These are phyloP conservation scores for Starmerella gropengiesseri DNA, from an alignment of 805 yeast genomes.

Conservation along the genomic window DNA sequence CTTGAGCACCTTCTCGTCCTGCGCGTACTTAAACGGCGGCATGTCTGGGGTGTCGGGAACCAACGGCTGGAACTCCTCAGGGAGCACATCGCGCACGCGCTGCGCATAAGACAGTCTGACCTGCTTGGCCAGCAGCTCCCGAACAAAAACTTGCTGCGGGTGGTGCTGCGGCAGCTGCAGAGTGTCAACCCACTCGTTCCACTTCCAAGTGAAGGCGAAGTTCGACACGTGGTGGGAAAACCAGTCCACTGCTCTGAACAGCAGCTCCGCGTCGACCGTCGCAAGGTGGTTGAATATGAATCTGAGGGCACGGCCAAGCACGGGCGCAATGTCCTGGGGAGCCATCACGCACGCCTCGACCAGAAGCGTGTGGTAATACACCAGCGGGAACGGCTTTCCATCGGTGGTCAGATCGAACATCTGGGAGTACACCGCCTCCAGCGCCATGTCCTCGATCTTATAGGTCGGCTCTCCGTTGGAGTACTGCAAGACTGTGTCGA, in stretches of 20 bases:
- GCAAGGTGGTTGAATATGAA: constrained; percentile 61
- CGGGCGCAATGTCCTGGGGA: constrained; percentile 80
- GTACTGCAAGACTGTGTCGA: constrained; percentile 36
- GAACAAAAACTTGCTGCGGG: constrained; percentile 64
- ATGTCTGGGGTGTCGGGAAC: constrained; percentile 32
- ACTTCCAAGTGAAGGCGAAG: constrained; percentile 92
- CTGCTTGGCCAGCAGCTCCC: constrained; percentile 73
- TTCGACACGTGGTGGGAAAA: constrained; percentile 85
- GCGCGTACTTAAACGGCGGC: constrained; percentile 34
- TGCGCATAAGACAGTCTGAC: constrained; percentile 67
- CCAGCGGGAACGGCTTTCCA: constrained; percentile 42
- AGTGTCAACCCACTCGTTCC: constrained; percentile 78
- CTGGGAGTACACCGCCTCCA: constrained; percentile 69
- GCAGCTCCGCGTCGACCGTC: constrained; percentile 63
- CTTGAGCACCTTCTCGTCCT: constrained; percentile 24
- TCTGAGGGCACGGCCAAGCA: constrained; percentile 83
- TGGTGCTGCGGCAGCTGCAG: constrained; percentile 42
- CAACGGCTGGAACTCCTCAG: constrained; percentile 39
- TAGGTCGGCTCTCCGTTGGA: constrained; percentile 54
- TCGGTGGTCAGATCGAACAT: constrained; percentile 57
- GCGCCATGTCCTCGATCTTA: constrained; percentile 83
- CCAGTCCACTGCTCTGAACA: constrained; percentile 74
- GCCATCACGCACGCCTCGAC: constrained; percentile 80
- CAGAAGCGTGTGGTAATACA: constrained; percentile 74
- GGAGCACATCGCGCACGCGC: constrained; percentile 61